Percentiles rank a stretch among this genome's conserved stretches.
phyloP scores from a whole-genome alignment of 106 monocot genomes.

The Posidonia australis region DNA sequence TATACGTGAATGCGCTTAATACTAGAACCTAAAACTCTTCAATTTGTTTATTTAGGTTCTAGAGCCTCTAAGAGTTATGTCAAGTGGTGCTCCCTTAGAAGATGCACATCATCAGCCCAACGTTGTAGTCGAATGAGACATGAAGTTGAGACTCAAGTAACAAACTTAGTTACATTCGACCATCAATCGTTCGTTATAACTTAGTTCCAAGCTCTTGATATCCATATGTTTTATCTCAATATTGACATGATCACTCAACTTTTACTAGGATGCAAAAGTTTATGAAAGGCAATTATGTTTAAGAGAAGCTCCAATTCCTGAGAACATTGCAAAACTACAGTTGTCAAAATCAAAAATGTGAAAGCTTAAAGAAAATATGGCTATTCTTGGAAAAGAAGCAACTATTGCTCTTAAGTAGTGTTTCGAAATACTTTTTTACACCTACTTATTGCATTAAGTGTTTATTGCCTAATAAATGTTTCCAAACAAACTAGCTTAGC shows the following conservation, averaged over 20 bases:
- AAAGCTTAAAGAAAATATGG: constrained; percentile 87
- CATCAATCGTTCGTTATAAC: background rate
- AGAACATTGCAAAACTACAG: constrained; percentile 74
- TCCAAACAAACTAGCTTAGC: too few species aligned
- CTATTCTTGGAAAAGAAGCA: constrained; percentile 94
- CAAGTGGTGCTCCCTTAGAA: constrained; percentile 67
- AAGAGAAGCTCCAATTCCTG: constrained; percentile 65
- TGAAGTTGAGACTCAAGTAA: constrained; percentile 70
- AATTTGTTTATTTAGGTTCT: constrained; percentile 35
- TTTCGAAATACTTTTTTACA: too few species aligned
- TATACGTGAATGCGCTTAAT: too few species aligned
- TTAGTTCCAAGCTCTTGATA: background rate
- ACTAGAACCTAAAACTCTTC: too few species aligned
- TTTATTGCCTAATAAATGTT: too few species aligned
- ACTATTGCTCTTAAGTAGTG: constrained; percentile 74
- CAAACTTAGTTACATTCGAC: background rate
- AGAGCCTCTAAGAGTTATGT: constrained; percentile 81
- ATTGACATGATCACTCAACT: background rate
- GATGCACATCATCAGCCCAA: constrained; percentile 95
- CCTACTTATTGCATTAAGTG: too few species aligned
- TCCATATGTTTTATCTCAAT: background rate
- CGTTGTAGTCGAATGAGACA: constrained; percentile 93
- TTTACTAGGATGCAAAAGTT: constrained; percentile 60
- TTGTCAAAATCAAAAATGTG: constrained; percentile 76
- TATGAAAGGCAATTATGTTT: constrained; percentile 59